Percentiles rank a stretch among this genome's conserved stretches.
Evolutionary conservation across 1,284 basidiomycete species (phyloP).

Genomic region (Heterobasidion occidentale): DNA sequence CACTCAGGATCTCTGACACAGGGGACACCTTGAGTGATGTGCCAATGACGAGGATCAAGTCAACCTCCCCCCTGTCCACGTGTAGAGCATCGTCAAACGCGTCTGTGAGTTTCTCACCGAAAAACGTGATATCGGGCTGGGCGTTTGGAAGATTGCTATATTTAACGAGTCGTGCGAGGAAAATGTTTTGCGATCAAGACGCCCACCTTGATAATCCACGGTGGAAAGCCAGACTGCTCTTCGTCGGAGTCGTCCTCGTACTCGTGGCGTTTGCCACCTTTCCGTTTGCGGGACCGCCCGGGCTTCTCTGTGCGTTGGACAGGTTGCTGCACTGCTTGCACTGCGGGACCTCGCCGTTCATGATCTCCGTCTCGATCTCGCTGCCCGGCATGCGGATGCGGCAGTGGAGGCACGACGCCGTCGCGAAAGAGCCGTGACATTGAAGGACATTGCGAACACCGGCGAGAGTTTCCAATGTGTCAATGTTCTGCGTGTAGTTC

Average conservation of each 20-base stretch:
- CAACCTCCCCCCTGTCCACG: conserved; percentile 76
- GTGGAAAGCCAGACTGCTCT: conserved; percentile 54
- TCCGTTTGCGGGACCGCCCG: conserved; percentile 28
- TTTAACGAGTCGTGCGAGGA: background rate
- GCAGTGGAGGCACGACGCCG: conserved; percentile 82
- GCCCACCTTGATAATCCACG: conserved; percentile 78
- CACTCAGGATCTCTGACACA: conserved; percentile 81
- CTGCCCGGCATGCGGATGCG: conserved; percentile 62
- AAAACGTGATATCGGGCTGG: conserved; percentile 94
- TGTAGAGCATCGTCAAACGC: conserved; percentile 75
- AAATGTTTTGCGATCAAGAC: background rate
- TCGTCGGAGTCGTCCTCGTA: conserved; percentile 50
- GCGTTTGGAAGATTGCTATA: background rate
- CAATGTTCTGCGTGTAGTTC: conserved; percentile 92
- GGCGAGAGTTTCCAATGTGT: conserved; percentile 82
- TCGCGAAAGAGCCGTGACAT: conserved; percentile 93
- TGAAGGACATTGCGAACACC: conserved; percentile 84
- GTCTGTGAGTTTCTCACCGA: conserved; percentile 85
- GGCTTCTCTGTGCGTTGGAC: conserved; percentile 36
- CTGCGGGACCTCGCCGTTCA: conserved; percentile 63
- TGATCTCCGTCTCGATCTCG: conserved; percentile 72
- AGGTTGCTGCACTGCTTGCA: conserved; percentile 41
- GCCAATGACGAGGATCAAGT: conserved; percentile 86
- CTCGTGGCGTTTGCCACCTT: conserved; percentile 49
- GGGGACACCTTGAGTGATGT: conserved; percentile 95